A percentile compares a stretch with the other conserved stretches of the same genome.
Evolutionary conservation across 495 filamentous ascomycete species (phyloP).

Genomic region (Darksidea phi): DNA sequence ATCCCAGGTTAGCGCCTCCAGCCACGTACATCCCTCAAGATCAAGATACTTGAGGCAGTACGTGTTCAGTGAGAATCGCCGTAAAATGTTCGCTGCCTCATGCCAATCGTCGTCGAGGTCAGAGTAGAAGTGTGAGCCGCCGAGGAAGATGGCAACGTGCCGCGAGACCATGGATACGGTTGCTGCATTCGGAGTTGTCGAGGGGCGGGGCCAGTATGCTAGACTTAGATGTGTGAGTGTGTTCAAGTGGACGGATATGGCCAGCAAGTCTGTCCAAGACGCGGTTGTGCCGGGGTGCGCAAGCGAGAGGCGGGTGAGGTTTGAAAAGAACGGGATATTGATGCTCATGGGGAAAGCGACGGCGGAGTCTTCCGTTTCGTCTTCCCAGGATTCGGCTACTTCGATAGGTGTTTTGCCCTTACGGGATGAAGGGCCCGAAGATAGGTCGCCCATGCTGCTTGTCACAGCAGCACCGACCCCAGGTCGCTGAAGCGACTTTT

Average conservation of each 20-base stretch:
- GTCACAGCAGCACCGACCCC: not conserved
- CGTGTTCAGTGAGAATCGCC: slow-evolving; percentile 62
- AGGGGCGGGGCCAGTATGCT: slow-evolving; percentile 78
- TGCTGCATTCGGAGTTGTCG: slow-evolving; percentile 56
- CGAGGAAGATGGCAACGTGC: slow-evolving; percentile 54
- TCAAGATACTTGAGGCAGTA: slow-evolving; percentile 78
- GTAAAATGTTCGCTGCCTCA: slow-evolving; percentile 66
- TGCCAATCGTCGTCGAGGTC: slow-evolving; percentile 65
- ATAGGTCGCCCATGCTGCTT: slow-evolving; percentile 6
- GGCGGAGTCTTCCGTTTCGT: slow-evolving; percentile 24
- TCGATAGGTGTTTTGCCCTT: slow-evolving; percentile 15
- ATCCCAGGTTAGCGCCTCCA: slow-evolving; percentile 57
- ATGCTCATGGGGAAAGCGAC: slow-evolving; percentile 1
- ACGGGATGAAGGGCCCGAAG: not conserved
- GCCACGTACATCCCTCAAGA: slow-evolving; percentile 79
- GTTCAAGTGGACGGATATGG: slow-evolving; percentile 59
- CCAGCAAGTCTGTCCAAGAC: slow-evolving; percentile 68
- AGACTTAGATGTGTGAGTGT: slow-evolving; percentile 75
- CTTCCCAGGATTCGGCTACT: slow-evolving; percentile 38
- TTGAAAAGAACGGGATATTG: slow-evolving; percentile 44
- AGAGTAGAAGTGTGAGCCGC: slow-evolving; percentile 65
- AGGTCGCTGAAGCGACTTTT: slow-evolving; percentile 49
- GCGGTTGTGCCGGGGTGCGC: slow-evolving; percentile 48
- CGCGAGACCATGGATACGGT: slow-evolving; percentile 53
- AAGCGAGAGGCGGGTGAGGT: slow-evolving; percentile 55